phyloP scores from a whole-genome alignment of 352 stramenopile genomes.

The Phytopythium vexans region DNA sequence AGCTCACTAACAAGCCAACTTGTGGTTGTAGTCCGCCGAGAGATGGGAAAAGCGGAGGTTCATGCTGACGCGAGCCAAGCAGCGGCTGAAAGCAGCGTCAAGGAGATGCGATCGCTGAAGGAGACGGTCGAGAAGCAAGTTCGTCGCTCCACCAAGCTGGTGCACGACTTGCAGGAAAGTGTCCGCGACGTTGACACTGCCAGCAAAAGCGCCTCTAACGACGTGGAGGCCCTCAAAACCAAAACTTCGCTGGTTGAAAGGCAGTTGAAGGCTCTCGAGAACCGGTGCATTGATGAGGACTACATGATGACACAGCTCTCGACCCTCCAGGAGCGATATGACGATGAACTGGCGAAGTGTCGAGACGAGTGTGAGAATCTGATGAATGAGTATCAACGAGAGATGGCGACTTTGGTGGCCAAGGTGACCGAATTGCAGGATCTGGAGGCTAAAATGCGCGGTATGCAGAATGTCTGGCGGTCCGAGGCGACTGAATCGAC shows the following conservation, averaged over 20 bases:
- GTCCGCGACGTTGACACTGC: slow-evolving; percentile 3
- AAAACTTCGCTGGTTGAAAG: slow-evolving; percentile 14
- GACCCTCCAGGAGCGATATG: slow-evolving; percentile 46
- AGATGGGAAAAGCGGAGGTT: slow-evolving; percentile 41
- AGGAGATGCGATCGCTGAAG: slow-evolving; percentile 12
- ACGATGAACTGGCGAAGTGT: slow-evolving; percentile 28
- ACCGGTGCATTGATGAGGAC: slow-evolving; percentile 47
- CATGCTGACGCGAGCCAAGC: slow-evolving; percentile 28
- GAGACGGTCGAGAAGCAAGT: slow-evolving; percentile 8
- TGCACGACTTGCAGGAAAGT: slow-evolving; percentile 21
- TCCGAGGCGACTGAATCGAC: background rate
- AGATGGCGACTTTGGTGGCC: slow-evolving; percentile 10
- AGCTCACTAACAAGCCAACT: background rate
- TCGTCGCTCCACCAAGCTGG: slow-evolving; percentile 4
- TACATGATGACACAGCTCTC: slow-evolving; percentile 50
- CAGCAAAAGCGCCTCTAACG: background rate
- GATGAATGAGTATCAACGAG: slow-evolving; percentile 21
- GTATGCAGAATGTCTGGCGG: background rate
- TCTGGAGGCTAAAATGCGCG: slow-evolving; percentile 6
- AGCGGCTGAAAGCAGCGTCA: slow-evolving; percentile 22
- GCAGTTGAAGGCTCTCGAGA: slow-evolving; percentile 11
- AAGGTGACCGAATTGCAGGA: background rate
- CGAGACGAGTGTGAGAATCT: slow-evolving; percentile 18
- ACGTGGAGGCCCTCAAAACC: slow-evolving; percentile 6
- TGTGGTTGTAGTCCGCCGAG: slow-evolving; percentile 23